phyloP scores from a whole-genome alignment of 2,329 filamentous ascomycete species.

The Penicillium crustosum region DNA sequence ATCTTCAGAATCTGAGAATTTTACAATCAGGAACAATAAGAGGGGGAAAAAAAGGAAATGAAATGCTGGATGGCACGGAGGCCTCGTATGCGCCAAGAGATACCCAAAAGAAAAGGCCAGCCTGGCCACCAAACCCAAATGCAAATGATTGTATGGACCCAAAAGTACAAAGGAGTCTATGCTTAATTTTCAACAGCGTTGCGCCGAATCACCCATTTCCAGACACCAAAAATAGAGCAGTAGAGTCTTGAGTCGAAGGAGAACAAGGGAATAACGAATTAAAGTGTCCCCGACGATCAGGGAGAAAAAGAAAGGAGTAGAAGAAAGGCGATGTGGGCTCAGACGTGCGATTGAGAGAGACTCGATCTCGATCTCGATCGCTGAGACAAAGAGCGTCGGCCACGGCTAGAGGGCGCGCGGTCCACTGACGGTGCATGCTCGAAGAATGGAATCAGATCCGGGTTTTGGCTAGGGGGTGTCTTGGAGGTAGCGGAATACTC shows the following conservation, averaged over 20 bases:
- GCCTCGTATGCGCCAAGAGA: slow-evolving; percentile 1
- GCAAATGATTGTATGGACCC: slow-evolving; percentile 7
- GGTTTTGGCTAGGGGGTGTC: slow-evolving; percentile 49
- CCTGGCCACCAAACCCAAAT: slow-evolving; percentile 3
- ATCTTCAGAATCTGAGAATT: background rate
- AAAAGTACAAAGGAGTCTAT: slow-evolving; percentile 9
- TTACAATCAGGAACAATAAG: background rate
- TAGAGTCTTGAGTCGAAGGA: background rate
- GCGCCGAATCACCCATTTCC: slow-evolving; percentile 4
- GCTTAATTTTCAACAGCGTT: slow-evolving; percentile 4
- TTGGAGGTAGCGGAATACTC: slow-evolving; percentile 37
- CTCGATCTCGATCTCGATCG: slow-evolving; percentile 41
- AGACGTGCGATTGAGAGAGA: slow-evolving; percentile 31
- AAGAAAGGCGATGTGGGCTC: background rate
- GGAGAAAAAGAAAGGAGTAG: background rate
- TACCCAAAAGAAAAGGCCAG: background rate
- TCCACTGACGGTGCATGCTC: slow-evolving; percentile 39
- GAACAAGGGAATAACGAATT: background rate
- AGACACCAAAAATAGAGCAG: slow-evolving; percentile 4
- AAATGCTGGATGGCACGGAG: background rate
- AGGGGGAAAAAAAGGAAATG: background rate
- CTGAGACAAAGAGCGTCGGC: slow-evolving; percentile 38
- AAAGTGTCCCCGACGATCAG: background rate
- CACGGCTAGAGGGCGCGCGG: slow-evolving; percentile 36
- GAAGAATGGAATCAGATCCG: slow-evolving; percentile 46